These are phyloP conservation scores for Tolypocladium paradoxum DNA, from an alignment of 2,329 filamentous ascomycete genomes.

Conservation along the genomic window DNA sequence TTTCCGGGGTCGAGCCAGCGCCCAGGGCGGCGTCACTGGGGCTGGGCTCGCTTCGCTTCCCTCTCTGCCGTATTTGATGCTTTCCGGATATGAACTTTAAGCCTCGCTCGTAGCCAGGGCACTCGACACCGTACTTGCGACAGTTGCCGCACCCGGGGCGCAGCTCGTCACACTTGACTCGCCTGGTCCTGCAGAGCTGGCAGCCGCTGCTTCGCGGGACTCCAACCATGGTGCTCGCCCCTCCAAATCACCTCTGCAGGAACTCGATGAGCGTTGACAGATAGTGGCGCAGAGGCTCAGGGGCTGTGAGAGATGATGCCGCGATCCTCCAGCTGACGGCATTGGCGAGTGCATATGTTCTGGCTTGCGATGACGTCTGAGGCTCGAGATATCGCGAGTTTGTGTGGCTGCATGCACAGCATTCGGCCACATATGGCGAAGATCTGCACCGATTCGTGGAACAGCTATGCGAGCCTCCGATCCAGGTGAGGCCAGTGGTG, in stretches of 20 bases:
- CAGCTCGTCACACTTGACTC: constrained; percentile 34
- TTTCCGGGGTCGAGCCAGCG: not conserved
- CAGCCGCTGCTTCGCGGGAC: constrained; percentile 27
- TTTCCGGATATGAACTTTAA: constrained; percentile 30
- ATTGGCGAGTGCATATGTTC: not conserved
- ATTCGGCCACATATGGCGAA: not conserved
- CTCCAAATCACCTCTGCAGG: not conserved
- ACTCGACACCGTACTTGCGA: constrained; percentile 24
- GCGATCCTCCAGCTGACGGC: not conserved
- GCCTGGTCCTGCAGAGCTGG: constrained; percentile 27
- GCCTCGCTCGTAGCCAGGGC: constrained; percentile 26
- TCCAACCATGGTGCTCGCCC: constrained; percentile 21
- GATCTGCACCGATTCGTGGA: no score
- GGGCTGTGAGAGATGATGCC: not conserved
- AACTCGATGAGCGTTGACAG: not conserved
- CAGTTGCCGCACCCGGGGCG: constrained; percentile 30
- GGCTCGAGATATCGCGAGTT: no score
- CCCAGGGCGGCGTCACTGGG: not conserved
- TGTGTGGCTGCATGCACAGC: no score
- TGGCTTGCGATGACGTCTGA: not conserved
- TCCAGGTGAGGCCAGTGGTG: not conserved
- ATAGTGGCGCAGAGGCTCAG: not conserved
- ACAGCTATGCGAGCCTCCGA: not conserved
- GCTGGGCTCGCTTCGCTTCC: constrained; percentile 7
- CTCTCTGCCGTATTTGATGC: constrained; percentile 23